These are phyloP conservation scores for Tolypocladium paradoxum DNA, from an alignment of 2,329 filamentous ascomycete genomes.

Conservation along the genomic window DNA sequence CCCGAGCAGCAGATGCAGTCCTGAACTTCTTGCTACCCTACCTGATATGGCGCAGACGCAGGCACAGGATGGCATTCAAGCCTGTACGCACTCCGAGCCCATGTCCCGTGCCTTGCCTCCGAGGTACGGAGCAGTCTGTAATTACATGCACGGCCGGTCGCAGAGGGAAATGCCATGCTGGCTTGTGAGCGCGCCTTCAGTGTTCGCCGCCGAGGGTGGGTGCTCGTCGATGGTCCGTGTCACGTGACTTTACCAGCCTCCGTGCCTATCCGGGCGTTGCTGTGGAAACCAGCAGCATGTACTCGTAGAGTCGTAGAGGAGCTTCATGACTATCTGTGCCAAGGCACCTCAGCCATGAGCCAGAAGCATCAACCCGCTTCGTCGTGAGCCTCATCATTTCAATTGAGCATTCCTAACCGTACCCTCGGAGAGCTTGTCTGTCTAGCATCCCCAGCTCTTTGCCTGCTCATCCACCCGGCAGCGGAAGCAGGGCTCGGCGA, in stretches of 20 bases:
- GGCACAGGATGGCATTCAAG: neutral
- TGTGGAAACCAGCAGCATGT: neutral
- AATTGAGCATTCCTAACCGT: neutral
- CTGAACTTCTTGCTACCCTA: too few relatives aligned
- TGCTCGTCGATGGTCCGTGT: neutral
- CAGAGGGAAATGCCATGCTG: neutral
- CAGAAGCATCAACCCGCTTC: neutral
- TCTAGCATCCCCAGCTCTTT: neutral
- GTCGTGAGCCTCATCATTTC: neutral
- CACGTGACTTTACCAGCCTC: neutral
- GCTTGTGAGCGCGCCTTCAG: too few relatives aligned
- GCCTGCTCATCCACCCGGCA: neutral
- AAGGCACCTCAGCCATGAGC: neutral
- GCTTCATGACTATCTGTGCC: neutral
- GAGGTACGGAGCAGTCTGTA: too few relatives aligned
- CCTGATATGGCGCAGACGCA: neutral
- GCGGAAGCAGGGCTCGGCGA: neutral
- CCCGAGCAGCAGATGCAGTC: neutral
- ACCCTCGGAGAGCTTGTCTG: neutral
- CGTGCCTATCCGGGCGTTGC: neutral
- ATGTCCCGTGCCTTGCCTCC: too few relatives aligned
- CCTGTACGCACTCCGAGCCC: neutral
- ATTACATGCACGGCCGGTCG: neutral
- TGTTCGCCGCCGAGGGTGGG: too few relatives aligned
- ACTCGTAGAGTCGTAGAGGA: neutral